A percentile compares a stretch with the other conserved stretches of the same genome.
Evolutionary conservation across 768 basidiomycete species (phyloP).

Genomic region (Mycena maculata): DNA sequence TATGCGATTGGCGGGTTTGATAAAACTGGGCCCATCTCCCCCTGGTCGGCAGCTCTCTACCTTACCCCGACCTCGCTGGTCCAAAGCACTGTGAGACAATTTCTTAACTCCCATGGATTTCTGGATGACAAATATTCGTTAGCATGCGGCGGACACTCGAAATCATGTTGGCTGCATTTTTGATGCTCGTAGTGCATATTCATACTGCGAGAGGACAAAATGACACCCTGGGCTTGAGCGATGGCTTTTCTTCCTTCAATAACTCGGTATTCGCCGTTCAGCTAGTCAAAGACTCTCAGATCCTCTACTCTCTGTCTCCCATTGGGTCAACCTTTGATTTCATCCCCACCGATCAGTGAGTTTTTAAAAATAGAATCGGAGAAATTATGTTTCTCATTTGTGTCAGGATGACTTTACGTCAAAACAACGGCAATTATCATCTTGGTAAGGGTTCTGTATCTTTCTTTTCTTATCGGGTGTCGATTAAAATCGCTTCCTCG

Average conservation of each 20-base stretch:
- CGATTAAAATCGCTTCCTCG: too few relatives aligned
- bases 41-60: background rate
- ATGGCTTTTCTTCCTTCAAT: slow-evolving; percentile 61
- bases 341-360: slow-evolving; percentile 57
- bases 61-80: background rate
- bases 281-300: slow-evolving; percentile 68
- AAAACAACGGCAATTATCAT: slow-evolving; percentile 63
- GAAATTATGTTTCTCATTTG: background rate
- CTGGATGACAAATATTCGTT: background rate
- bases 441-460: slow-evolving; percentile 46
- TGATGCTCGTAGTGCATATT: slow-evolving; percentile 20
- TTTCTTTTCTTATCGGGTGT: too few relatives aligned
- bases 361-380: background rate
- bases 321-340: slow-evolving; percentile 58
- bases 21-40: slow-evolving; percentile 9
- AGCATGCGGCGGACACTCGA: slow-evolving; percentile 31
- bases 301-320: slow-evolving; percentile 62
- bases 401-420: slow-evolving; percentile 54
- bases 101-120: background rate
- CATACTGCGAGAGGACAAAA: slow-evolving; percentile 39
- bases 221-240: slow-evolving; percentile 54
- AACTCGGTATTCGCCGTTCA: slow-evolving; percentile 58
- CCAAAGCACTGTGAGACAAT: background rate
- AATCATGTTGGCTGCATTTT: slow-evolving; percentile 12
- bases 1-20: slow-evolving; percentile 12